Evolutionary conservation across 164 flowering plant species (phyloP), one percentile per base, ranked within the genome.

Genomic region (Vitis vinifera): DNA sequence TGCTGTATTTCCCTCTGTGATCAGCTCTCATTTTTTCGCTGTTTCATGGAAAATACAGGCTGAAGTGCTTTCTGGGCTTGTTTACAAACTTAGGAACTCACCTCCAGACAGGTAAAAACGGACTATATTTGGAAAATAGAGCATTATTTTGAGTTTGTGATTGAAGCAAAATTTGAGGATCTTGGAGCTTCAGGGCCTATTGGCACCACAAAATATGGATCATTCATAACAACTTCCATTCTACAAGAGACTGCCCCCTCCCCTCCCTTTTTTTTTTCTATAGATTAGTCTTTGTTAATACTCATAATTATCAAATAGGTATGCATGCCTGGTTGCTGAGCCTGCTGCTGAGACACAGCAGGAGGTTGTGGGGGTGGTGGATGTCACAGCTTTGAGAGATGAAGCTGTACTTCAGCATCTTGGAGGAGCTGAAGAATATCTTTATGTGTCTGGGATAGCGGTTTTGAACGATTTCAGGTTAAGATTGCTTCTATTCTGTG

Each of bases 391-490:
- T 3, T 60, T 65, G 61, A 84, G 88, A 71, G 96, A 94, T 50
- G 62, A 77, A 27, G 67, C 47, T 51, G 93, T 92, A 13, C 80
- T 94, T 27, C 67, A 72, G 53, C 85, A 84, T 67, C 80, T 90
- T 50, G 65, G 75, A 2, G 94, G 84, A 23, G 90, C 80, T 16
- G 80, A 84, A 44, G 98, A 94, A 72, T 92, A 89, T 68, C 85
- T 94, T 51, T 92, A 94, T 50, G 79, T 94, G 0, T 92, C 98
- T 7, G 98, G 98, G 13, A 89, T 94, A 23, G 98, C 97, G 10
- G 98, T 94, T 52, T 75, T 81, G 55, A 76, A 76, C 68, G 77
- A 67, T 62, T 88, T 79, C 89, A 86, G 98, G 98, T 90, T 30
- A 29, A 15, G 55, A 17, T 1, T 13, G 29, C 12, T 16, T 6